These are phyloP conservation scores for Paramarasmius palmivorus DNA, from an alignment of 1,284 basidiomycete species.

Conservation along the genomic window DNA sequence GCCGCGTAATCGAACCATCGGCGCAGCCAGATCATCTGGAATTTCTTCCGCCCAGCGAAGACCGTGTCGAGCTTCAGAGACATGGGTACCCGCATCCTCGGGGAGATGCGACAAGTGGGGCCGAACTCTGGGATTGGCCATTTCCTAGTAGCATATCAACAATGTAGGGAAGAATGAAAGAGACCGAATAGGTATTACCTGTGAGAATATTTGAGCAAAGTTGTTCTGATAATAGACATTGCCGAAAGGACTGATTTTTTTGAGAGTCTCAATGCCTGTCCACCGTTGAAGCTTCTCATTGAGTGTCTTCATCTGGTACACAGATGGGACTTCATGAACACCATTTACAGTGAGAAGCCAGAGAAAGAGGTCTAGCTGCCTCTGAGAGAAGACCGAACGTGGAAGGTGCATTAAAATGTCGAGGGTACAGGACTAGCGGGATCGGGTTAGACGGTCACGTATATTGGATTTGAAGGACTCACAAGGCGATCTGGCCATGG, in stretches of 20 bases:
- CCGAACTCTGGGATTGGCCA: too few relatives aligned
- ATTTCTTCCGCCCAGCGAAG: too few relatives aligned
- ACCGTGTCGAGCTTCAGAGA: too few relatives aligned
- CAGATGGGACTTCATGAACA: constrained; percentile 29
- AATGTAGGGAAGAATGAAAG: too few relatives aligned
- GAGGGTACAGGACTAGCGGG: constrained; percentile 28
- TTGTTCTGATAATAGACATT: constrained; percentile 32
- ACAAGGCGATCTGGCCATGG: too few relatives aligned
- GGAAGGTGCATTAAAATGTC: constrained; percentile 35
- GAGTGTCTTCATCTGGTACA: constrained; percentile 24
- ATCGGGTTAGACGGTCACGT: too few relatives aligned
- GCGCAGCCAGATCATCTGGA: too few relatives aligned
- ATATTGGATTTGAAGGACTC: too few relatives aligned
- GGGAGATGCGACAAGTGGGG: too few relatives aligned
- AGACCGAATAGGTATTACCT: constrained; percentile 26
- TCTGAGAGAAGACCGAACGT: constrained; percentile 31
- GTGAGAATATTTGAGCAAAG: constrained; percentile 28
- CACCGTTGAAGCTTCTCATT: constrained; percentile 25
- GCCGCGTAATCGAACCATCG: too few relatives aligned
- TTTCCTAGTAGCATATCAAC: too few relatives aligned
- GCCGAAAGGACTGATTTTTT: constrained; percentile 30
- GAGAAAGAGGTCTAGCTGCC: constrained; percentile 31
- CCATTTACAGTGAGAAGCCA: constrained; percentile 30
- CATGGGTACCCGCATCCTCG: too few relatives aligned
- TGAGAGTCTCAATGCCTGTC: constrained; percentile 28